Conservation (phyloP, 164 flowering plant genomes). For the Liriodendron chinense region DNA sequence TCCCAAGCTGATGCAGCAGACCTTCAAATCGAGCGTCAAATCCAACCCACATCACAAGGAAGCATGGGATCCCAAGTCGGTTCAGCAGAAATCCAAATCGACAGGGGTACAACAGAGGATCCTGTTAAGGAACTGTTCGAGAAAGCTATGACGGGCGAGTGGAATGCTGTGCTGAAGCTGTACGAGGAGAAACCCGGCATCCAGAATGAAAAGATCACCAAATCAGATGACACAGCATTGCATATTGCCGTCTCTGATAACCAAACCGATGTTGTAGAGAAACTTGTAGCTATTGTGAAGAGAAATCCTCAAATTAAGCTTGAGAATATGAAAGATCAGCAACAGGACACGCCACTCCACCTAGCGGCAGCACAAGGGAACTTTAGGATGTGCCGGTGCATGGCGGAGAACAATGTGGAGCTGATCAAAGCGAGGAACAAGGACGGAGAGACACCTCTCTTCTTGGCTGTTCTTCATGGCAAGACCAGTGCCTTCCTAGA, state of each 20-base stretch:
- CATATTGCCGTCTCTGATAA: constrained; percentile 28
- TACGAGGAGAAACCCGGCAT: background rate
- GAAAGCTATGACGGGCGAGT: background rate
- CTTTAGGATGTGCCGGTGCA: constrained; percentile 9
- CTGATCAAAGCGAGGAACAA: constrained; percentile 5
- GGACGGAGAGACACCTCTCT: constrained; percentile 21
- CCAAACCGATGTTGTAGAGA: constrained; percentile 8
- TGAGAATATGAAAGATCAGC: constrained; percentile 6
- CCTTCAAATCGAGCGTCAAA: too few species aligned
- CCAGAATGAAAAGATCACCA: fast-evolving
- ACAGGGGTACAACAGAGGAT: too few species aligned
- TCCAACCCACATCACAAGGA: too few species aligned
- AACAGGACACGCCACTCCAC: constrained; percentile 22
- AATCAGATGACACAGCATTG: constrained; percentile 25
- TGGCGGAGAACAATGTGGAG: background rate
- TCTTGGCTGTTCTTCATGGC: constrained; percentile 21
- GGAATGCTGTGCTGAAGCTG: background rate
- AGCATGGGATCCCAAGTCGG: too few species aligned
- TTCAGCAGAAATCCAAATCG: too few species aligned
- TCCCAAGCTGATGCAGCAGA: too few species aligned
- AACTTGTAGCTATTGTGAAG: constrained; percentile 12
- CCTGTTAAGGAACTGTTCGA: background rate
- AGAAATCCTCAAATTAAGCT: background rate
- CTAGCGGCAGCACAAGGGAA: constrained; percentile 21
- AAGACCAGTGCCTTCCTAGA: constrained; percentile 12